Conservation (phyloP, 257 asterid species). For the Cruciata laevipes region DNA sequence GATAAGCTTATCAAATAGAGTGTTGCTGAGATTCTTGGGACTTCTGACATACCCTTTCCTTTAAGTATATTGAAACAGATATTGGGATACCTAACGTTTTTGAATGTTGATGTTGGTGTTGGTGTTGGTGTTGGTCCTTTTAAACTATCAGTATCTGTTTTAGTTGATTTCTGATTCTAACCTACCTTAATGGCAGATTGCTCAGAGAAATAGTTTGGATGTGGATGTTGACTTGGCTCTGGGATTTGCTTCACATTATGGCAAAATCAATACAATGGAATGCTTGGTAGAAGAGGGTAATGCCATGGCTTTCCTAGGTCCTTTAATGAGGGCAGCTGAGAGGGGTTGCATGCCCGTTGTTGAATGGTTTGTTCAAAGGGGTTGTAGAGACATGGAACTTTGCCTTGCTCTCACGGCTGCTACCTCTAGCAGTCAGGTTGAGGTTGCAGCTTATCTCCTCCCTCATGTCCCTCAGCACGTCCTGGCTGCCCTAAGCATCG, state of each 20-base stretch:
- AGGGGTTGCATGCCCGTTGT: slow-evolving; percentile 91
- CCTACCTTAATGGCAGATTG: slow-evolving; percentile 48
- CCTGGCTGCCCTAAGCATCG: slow-evolving; percentile 85
- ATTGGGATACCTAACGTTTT: neutral
- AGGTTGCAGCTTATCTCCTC: slow-evolving; percentile 73
- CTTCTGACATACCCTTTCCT: neutral
- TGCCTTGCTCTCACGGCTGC: slow-evolving; percentile 98
- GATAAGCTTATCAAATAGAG: neutral
- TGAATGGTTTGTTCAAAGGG: slow-evolving; percentile 82
- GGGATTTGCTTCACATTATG: slow-evolving; percentile 93
- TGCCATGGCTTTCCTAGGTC: slow-evolving; percentile 94
- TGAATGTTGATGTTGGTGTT: neutral
- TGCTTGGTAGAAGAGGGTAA: slow-evolving; percentile 93
- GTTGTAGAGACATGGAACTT: slow-evolving; percentile 95
- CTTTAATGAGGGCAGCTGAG: slow-evolving; percentile 96
- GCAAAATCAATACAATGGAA: slow-evolving; percentile 90
- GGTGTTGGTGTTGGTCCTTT: neutral
- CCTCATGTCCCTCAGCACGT: slow-evolving; percentile 94
- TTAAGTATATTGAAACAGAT: neutral
- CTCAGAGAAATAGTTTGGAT: slow-evolving; percentile 96
- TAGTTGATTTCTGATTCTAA: slow-evolving; percentile 6
- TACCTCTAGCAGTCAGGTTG: slow-evolving; percentile 87
- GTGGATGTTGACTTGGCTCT: slow-evolving; percentile 94
- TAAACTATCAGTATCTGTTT: neutral
- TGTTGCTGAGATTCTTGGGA: neutral